Conservation (phyloP, 2,329 filamentous ascomycete species). For the Hypoxylon rubiginosum region DNA sequence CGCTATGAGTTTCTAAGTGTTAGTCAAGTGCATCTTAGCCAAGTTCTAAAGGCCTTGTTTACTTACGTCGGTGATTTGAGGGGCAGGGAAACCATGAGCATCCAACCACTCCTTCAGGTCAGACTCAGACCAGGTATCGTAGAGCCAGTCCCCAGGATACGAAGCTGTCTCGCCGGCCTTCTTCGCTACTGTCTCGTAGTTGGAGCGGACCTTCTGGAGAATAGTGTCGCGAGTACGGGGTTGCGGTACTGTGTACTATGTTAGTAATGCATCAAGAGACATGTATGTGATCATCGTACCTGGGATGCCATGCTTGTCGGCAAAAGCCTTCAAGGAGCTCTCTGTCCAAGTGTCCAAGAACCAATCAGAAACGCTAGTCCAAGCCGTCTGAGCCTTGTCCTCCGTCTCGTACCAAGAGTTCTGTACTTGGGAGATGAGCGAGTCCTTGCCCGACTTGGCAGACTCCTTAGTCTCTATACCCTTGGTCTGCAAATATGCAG, state of each 20-base stretch:
- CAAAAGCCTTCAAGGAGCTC: slow-evolving; percentile 92
- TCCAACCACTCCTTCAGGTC: slow-evolving; percentile 96
- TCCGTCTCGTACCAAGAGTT: slow-evolving; percentile 82
- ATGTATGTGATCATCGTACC: slow-evolving; percentile 55
- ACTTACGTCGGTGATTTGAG: slow-evolving; percentile 78
- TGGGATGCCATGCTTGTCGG: slow-evolving; percentile 88
- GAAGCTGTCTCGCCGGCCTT: slow-evolving; percentile 79
- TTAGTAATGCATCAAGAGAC: slow-evolving; percentile 2
- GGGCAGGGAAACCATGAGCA: slow-evolving; percentile 84
- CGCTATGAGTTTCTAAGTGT: slow-evolving; percentile 61
- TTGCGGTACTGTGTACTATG: slow-evolving; percentile 72
- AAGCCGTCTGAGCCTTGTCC: slow-evolving; percentile 80
- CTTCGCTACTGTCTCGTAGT: slow-evolving; percentile 83
- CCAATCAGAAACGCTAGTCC: slow-evolving; percentile 84
- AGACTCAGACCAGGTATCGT: slow-evolving; percentile 90
- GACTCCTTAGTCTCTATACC: slow-evolving; percentile 77
- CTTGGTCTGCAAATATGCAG: slow-evolving; percentile 76
- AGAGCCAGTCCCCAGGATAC: slow-evolving; percentile 98
- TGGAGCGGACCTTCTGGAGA: slow-evolving; percentile 81
- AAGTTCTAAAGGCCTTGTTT: not conserved
- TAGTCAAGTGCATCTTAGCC: slow-evolving; percentile 19
- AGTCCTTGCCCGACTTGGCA: slow-evolving; percentile 76
- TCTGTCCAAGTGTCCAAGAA: slow-evolving; percentile 96
- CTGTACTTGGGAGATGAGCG: slow-evolving; percentile 77
- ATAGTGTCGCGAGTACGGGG: slow-evolving; percentile 88